Percentiles rank a stretch among this genome's conserved stretches.
Evolutionary conservation across 73 alveolate genomes (phyloP).

Genomic region (Uronychia binucleata): DNA sequence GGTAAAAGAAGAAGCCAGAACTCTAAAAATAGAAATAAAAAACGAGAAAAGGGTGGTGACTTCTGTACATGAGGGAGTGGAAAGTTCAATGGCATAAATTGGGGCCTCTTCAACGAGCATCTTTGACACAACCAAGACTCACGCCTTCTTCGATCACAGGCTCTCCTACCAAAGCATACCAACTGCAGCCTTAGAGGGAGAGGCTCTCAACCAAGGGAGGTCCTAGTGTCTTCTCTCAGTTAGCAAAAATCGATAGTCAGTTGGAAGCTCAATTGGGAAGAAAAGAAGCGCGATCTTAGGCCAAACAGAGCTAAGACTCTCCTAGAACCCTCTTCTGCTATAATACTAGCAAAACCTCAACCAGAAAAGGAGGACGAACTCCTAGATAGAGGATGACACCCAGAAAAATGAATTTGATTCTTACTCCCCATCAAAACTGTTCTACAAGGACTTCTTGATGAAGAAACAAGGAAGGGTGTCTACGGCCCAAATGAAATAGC

Average conservation of each 20-base stretch:
- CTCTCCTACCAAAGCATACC: not conserved
- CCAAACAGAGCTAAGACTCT: no score
- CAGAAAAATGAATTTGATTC: no score
- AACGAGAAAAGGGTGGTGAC: not conserved
- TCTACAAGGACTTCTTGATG: not conserved
- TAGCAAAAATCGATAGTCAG: no score
- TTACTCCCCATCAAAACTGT: not conserved
- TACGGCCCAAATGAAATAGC: not conserved
- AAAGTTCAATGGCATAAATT: not conserved
- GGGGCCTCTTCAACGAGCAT: not conserved
- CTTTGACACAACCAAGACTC: not conserved
- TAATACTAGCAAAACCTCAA: no score
- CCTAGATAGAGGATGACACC: no score
- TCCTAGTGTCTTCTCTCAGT: no score
- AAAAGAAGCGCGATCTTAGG: no score
- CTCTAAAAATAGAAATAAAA: not conserved
- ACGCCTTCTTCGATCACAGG: not conserved
- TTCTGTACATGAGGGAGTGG: not conserved
- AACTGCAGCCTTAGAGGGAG: not conserved
- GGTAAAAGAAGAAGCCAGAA: not conserved
- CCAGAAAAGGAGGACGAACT: no score
- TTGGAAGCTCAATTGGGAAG: no score
- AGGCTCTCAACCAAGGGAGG: not conserved
- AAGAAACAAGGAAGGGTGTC: not conserved
- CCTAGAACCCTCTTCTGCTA: no score